A percentile compares a stretch with the other conserved stretches of the same genome.
Evolutionary conservation across 2,329 filamentous ascomycete genomes (phyloP).

Genomic region (Pseudogymnoascus sp.): DNA sequence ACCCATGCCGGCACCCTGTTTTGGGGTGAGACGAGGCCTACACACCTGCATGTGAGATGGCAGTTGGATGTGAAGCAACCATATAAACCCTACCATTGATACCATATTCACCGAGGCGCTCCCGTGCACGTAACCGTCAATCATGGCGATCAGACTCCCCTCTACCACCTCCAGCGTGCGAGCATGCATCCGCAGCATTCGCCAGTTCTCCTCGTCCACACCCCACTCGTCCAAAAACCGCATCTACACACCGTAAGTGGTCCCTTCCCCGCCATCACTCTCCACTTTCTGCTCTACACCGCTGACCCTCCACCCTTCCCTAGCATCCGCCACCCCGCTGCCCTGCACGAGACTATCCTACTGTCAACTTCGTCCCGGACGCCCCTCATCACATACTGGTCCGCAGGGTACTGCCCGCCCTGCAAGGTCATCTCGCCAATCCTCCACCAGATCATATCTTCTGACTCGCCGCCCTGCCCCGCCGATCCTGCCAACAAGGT

Average conservation of each 20-base stretch:
- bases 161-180: not conserved
- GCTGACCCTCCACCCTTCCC: conserved; percentile 8
- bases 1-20: not conserved
- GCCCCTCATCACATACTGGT: conserved; percentile 55
- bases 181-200: not conserved
- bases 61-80: not conserved
- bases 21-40: not conserved
- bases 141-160: conserved; percentile 8
- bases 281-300: conserved; percentile 9
- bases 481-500: conserved; percentile 29
- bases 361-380: conserved; percentile 45
- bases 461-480: conserved; percentile 12
- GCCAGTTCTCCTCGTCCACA: conserved; percentile 6
- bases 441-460: conserved; percentile 40
- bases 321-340: conserved; percentile 48
- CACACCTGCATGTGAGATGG: conserved; percentile 4
- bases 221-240: conserved; percentile 31
- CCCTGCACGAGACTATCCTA: conserved; percentile 49
- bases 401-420: conserved; percentile 49
- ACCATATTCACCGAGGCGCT: not conserved
- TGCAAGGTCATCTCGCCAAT: conserved; percentile 46
- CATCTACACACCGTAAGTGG: conserved; percentile 35
- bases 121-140: not conserved
- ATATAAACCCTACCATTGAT: conserved; percentile 6
- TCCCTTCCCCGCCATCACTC: conserved; percentile 8